phyloP scores from a whole-genome alignment of 805 yeast genomes.

The Starmerella sirachaensis region DNA sequence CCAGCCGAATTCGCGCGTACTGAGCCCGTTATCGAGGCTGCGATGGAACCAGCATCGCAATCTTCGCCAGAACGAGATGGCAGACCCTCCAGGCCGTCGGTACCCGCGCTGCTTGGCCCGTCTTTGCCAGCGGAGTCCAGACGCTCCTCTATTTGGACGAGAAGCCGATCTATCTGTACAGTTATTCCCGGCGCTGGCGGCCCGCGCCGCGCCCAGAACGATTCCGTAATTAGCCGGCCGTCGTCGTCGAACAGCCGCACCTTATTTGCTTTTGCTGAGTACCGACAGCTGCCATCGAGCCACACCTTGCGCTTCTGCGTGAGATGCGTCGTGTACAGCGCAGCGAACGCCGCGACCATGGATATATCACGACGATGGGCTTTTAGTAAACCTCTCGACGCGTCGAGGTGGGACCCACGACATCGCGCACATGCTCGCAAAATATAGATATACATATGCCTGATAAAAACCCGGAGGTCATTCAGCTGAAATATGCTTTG shows the following conservation, averaged over 20 bases:
- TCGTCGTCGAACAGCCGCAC: slow-evolving; percentile 25
- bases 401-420: too few species aligned
- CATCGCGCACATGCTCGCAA: too few species aligned
- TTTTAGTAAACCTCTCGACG: too few species aligned
- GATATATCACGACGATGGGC: too few species aligned
- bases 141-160: slow-evolving; percentile 24
- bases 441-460: too few species aligned
- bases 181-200: slow-evolving; percentile 11
- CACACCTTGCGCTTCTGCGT: slow-evolving; percentile 30
- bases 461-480: too few species aligned
- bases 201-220: slow-evolving; percentile 7
- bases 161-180: slow-evolving; percentile 22
- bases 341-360: slow-evolving; percentile 21
- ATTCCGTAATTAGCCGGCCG: slow-evolving; percentile 17
- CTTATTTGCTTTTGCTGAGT: slow-evolving; percentile 22
- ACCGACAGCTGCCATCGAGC: slow-evolving; percentile 29
- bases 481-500: too few species aligned
- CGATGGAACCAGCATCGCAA: not conserved
- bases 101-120: too few species aligned
- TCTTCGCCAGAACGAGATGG: too few species aligned
- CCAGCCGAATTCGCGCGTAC: not conserved
- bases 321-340: slow-evolving; percentile 28
- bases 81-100: too few species aligned
- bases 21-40: not conserved
- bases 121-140: slow-evolving; percentile 1